phyloP scores from a whole-genome alignment of 345 rosid genomes.

The Moringa oleifera region DNA sequence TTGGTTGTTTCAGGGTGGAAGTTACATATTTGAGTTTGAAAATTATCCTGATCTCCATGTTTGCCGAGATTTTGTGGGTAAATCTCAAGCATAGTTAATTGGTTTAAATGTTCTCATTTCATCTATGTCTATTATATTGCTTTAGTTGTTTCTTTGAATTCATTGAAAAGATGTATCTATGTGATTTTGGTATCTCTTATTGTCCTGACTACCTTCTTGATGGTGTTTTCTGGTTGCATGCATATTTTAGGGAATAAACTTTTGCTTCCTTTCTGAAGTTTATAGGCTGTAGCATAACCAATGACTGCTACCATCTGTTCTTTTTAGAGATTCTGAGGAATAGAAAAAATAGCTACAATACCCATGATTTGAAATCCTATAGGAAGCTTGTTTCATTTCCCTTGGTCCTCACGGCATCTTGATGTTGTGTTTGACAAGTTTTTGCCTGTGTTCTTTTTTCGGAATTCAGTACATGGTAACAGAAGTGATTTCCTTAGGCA shows the following conservation, averaged over 20 bases:
- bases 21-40: conserved; percentile 82
- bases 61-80: conserved; percentile 86
- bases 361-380: neutral
- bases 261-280: neutral
- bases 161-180: neutral
- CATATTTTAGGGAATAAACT: conserved; percentile 1
- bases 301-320: neutral
- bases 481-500: too few relatives aligned
- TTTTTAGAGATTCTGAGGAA: neutral
- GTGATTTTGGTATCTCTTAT: neutral
- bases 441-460: too few relatives aligned
- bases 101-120: neutral
- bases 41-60: conserved; percentile 65
- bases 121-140: neutral
- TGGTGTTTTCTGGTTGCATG: neutral
- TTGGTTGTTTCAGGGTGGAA: conserved; percentile 48
- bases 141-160: neutral
- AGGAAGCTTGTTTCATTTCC: neutral
- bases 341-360: neutral
- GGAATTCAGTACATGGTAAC: neutral
- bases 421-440: neutral
- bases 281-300: neutral
- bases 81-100: conserved; percentile 15
- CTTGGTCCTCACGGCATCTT: neutral
- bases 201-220: neutral